phyloP scores from a whole-genome alignment of 2,329 filamentous ascomycete species.

The Epichloe sylvatica region DNA sequence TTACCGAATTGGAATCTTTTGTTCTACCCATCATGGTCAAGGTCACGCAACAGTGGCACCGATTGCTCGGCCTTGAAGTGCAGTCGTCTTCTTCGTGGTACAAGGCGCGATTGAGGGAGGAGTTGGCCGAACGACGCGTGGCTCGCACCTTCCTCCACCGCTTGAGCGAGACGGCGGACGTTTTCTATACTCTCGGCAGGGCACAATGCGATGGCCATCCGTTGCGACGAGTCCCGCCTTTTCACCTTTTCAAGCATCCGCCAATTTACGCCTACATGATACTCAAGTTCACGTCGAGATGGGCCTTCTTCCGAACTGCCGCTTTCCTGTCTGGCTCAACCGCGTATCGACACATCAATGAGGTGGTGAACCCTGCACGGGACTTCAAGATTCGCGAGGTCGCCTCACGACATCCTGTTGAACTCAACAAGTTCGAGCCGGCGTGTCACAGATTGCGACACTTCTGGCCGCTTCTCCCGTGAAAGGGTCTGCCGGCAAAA shows the following conservation, averaged over 20 bases:
- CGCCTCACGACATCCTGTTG: constrained; percentile 24
- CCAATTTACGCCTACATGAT: constrained; percentile 27
- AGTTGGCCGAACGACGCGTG: constrained; percentile 21
- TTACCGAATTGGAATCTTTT: too few species aligned
- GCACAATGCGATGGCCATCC: constrained; percentile 24
- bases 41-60: constrained; percentile 6
- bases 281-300: constrained; percentile 28
- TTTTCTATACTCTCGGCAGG: constrained; percentile 27
- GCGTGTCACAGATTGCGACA: constrained; percentile 15
- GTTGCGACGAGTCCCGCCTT: constrained; percentile 15
- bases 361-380: constrained; percentile 31
- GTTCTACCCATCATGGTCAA: background rate
- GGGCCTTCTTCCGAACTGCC: constrained; percentile 25
- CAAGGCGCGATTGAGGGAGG: constrained; percentile 23
- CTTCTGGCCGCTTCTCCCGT: constrained; percentile 23
- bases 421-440: constrained; percentile 17
- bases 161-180: constrained; percentile 31
- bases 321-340: constrained; percentile 18
- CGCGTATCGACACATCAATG: constrained; percentile 16
- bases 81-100: constrained; percentile 25
- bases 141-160: constrained; percentile 18
- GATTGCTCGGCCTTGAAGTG: constrained; percentile 13
- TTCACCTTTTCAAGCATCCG: constrained; percentile 10
- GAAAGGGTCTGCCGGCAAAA: background rate
- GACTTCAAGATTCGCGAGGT: constrained; percentile 21